Conservation (phyloP, 768 basidiomycete genomes). For the Phaeotremella fagi region DNA sequence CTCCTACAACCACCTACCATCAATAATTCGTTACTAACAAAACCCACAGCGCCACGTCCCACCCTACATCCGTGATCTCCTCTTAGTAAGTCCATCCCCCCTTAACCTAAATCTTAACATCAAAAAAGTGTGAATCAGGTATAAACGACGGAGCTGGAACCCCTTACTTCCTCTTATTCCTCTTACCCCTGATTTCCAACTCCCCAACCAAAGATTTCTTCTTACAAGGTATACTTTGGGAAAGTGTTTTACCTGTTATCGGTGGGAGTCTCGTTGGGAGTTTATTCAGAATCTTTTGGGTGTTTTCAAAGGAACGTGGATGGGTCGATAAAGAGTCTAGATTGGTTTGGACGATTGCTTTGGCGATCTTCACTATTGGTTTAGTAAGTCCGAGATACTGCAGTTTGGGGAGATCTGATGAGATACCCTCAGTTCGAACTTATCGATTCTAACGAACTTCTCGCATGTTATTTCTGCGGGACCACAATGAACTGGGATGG, state of each 20-base stretch:
- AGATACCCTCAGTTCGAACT: constrained; percentile 6
- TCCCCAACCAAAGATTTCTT: constrained; percentile 9
- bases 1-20: too few species aligned
- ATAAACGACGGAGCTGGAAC: constrained; percentile 29
- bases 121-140: constrained; percentile 15
- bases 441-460: constrained; percentile 23
- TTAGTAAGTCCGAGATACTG: constrained; percentile 4
- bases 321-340: constrained; percentile 26
- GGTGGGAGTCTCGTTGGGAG: constrained; percentile 10
- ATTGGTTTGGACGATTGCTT: constrained; percentile 22
- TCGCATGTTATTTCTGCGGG: constrained; percentile 23
- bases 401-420: neutral
- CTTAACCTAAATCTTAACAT: neutral
- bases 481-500: constrained; percentile 18
- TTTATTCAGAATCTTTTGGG: constrained; percentile 9
- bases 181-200: constrained; percentile 8
- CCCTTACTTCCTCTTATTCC: constrained; percentile 15
- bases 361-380: constrained; percentile 20
- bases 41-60: constrained; percentile 16
- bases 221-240: constrained; percentile 15
- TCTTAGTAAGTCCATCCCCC: constrained; percentile 3
- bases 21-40: neutral
- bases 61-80: constrained; percentile 22
- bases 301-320: constrained; percentile 9
- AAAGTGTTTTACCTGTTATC: constrained; percentile 12